A percentile compares a stretch with the other conserved stretches of the same genome.
Conservation (phyloP, 192 early-diverging fungal genomes). For the Entomortierella chlamydospora region DNA sequence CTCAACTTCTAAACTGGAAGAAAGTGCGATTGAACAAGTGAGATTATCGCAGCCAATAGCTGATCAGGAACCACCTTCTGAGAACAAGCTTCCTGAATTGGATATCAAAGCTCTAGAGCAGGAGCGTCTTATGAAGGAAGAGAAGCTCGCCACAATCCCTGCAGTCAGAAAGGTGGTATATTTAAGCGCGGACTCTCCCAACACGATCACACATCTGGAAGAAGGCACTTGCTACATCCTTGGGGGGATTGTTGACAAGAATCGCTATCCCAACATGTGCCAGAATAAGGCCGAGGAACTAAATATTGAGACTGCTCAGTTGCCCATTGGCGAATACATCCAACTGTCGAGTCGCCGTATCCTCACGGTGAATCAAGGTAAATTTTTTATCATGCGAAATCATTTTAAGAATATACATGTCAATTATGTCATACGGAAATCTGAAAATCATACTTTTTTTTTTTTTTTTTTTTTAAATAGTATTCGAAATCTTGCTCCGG, state of each 20-base stretch:
- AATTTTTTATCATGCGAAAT: neutral
- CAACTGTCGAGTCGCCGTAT: slow-evolving; percentile 84
- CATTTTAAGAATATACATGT: too few relatives aligned
- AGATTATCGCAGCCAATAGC: neutral
- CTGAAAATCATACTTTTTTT: too few relatives aligned
- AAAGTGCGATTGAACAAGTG: neutral
- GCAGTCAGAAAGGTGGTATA: slow-evolving; percentile 81
- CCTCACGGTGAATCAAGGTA: slow-evolving; percentile 93
- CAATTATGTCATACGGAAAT: neutral
- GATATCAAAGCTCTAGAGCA: slow-evolving; percentile 26
- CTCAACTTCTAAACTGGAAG: neutral
- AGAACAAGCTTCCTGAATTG: neutral
- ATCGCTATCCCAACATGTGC: slow-evolving; percentile 78
- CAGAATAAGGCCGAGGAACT: slow-evolving; percentile 80
- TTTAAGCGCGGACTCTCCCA: slow-evolving; percentile 89
- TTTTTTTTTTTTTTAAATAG: slow-evolving; percentile 55
- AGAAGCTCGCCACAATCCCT: slow-evolving; percentile 54
- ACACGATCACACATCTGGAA: slow-evolving; percentile 75
- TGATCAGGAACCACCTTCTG: neutral
- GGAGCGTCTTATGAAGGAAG: slow-evolving; percentile 37
- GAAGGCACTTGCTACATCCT: slow-evolving; percentile 86
- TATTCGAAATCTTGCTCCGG: slow-evolving; percentile 89
- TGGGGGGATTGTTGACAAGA: slow-evolving; percentile 96
- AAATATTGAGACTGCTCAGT: slow-evolving; percentile 78
- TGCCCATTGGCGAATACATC: slow-evolving; percentile 91